Evolutionary conservation across 31 red algal genomes (phyloP), one percentile per base, ranked within the genome.

Genomic region (Asparagopsis taxiformis): DNA sequence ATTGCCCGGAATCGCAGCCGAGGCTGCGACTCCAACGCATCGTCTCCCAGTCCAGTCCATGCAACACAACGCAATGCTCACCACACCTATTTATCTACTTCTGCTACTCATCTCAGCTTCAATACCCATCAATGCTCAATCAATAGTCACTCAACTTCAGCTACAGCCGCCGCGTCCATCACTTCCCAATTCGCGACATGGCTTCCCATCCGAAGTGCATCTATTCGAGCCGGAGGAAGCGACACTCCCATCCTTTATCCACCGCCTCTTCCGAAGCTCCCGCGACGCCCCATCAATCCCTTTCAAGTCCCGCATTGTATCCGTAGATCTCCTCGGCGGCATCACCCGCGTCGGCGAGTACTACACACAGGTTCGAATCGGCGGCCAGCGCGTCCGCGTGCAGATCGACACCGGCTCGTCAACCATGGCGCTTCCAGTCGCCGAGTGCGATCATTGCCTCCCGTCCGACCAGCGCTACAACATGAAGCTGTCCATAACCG

Each of bases 401-500:
- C 74, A 78, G 57, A 68, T 87, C 24, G 82, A 79, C 41, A 84
- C 85, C 2, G 85, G 85, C 30, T 89, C 85, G 9, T 79, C 85
- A 16, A 89, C 77, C 11, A 49, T 79, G 4, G 85, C 85, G 26
- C 43, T 89, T 21, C 85, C 85, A 2, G 33, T 73, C 0, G 68
- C 77, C 33, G 65, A 65, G 41, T 89, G 85, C 49, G 11, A 56
- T 20, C 56, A 55, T 15, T 89, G 85, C 57, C 67, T 61, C 22
- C 74, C 72, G 31, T 68, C 72, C 17, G 87, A 91, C 44, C 68
- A 74, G 37, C 87, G 87, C 37, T 91, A 91, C 70, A 81, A 91
- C 30, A 77, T 57, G 26, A 49, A 35, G 1, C 41, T 80, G 22
- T 74, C 63, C 49, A 51, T 19, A 2, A 74, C 64, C 10, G 67